Evolutionary conservation across 345 rosid species (phyloP).

Genomic region (Camelina neglecta): DNA sequence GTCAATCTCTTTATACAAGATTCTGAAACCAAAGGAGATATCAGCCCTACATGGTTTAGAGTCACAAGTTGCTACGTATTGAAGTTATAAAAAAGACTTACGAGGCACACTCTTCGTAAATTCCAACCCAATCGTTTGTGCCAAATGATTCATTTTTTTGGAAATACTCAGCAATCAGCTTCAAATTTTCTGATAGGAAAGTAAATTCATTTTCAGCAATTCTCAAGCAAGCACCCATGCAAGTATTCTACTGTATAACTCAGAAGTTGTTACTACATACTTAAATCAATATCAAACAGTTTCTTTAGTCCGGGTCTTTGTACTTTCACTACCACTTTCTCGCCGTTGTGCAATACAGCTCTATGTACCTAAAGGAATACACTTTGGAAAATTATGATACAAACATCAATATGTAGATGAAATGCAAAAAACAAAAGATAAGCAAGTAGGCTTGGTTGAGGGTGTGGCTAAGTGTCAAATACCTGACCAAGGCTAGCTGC

Average conservation of each 20-base stretch:
- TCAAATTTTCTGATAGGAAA: constrained; percentile 65
- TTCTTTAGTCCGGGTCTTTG: constrained; percentile 95
- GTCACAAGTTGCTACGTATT: constrained; percentile 1
- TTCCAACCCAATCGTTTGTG: constrained; percentile 85
- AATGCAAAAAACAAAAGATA: not conserved
- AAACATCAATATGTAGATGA: constrained; percentile 40
- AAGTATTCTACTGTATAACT: constrained; percentile 8
- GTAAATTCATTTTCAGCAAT: constrained; percentile 20
- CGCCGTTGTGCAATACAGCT: constrained; percentile 88
- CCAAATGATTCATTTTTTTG: constrained; percentile 89
- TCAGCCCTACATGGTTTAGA: constrained; percentile 17
- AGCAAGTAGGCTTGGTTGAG: not conserved
- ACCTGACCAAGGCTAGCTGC: constrained; percentile 99
- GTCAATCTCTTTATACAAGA: constrained; percentile 91
- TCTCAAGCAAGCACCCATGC: constrained; percentile 4
- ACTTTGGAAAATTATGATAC: constrained; percentile 43
- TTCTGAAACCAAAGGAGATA: constrained; percentile 57
- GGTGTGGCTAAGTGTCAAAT: constrained; percentile 45
- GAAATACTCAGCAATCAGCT: constrained; percentile 89
- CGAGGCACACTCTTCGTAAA: constrained; percentile 88
- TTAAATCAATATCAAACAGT: constrained; percentile 89
- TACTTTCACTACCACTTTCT: constrained; percentile 88
- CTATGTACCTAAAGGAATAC: constrained; percentile 73
- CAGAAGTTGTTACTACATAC: constrained; percentile 59
- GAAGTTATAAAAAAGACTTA: constrained; percentile 49